Base-by-base conservation (phyloP, 805 yeast genomes). In the Babjeviella inositovora region DNA sequence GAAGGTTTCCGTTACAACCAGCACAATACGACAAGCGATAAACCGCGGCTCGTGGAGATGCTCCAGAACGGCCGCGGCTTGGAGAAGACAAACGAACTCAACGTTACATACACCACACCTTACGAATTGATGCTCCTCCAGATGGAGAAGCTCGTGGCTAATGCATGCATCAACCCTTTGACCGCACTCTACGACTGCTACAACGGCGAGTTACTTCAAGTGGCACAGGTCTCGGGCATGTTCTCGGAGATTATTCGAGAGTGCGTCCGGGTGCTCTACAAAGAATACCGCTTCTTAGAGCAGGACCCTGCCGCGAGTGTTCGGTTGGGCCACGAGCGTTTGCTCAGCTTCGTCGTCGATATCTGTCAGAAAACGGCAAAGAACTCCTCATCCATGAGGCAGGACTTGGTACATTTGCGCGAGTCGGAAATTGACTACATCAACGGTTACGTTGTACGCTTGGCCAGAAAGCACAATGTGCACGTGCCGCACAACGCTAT, bases 91-190 rank as follows among this genome's bases (percentile, higher is more conserved):
- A 33, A 34, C 32, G 24, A 15, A 25, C 33, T 54, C 20, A 41
- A 47, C 22, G 43, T 50, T 21, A 24, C 34, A 19, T 38, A 36
- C 32, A 28, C 47, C 18, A 27, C 46, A 21, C 57, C 67, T 22
- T 52, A 58, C 21, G 57, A 57, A 13, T 43, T 71, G 17, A 34
- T 67, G 14, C 62, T 70, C 2, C 40, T 41, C 11, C 93, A 81
- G 45, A 51, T 72, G 33, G 74, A 71, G 34, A 90, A 87, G 43
- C 62, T 87, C 27, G 55, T 76, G 21, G 71, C 77, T 11, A 90
- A 90, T 39, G 62, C 80, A 2, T 79, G 90, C 38, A 71, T 87
- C 32, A 87, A 90, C 38, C 77, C 95, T 0, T 50, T 76, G 14
- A 77, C 95, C 0, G 75, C 94, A 0, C 50, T 82, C 12, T 47